phyloP scores from a whole-genome alignment of 139 green algal genomes.

The Closterium sp. region DNA sequence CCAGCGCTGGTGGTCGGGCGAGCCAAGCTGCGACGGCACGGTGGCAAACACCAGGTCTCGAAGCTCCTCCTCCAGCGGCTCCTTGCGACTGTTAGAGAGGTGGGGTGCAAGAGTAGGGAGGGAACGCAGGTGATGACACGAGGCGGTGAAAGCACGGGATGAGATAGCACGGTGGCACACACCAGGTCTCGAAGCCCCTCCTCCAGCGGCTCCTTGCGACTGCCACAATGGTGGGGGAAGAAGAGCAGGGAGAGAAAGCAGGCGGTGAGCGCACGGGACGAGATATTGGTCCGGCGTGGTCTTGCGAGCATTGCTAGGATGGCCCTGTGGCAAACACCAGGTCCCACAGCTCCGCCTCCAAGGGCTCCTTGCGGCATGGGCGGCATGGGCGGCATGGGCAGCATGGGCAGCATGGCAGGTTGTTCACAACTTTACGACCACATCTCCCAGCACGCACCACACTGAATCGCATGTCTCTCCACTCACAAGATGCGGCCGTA shows the following conservation, averaged over 20 bases:
- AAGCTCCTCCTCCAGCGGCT: not conserved
- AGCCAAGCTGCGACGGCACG: not conserved
- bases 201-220: not conserved
- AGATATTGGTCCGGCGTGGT: too few relatives aligned
- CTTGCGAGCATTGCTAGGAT: too few relatives aligned
- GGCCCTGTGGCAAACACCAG: too few relatives aligned
- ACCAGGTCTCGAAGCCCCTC: not conserved
- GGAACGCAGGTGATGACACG: not conserved
- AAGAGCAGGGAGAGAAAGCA: not conserved
- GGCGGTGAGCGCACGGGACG: not conserved
- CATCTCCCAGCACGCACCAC: not conserved
- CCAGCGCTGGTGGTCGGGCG: not conserved
- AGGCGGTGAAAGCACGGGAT: not conserved
- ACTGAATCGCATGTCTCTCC: not conserved
- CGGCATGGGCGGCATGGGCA: too few relatives aligned
- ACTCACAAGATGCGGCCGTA: conserved; percentile 19
- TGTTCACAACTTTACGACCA: not conserved
- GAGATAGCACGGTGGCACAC: not conserved
- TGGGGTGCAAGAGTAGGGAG: not conserved
- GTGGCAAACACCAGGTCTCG: not conserved
- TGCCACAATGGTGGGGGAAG: not conserved
- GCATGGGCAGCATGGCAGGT: too few relatives aligned
- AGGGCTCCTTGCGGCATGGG: too few relatives aligned
- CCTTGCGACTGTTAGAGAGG: not conserved
- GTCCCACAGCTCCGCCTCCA: too few relatives aligned